phyloP scores from a whole-genome alignment of 1,284 basidiomycete genomes.

The Leccinum fallax region DNA sequence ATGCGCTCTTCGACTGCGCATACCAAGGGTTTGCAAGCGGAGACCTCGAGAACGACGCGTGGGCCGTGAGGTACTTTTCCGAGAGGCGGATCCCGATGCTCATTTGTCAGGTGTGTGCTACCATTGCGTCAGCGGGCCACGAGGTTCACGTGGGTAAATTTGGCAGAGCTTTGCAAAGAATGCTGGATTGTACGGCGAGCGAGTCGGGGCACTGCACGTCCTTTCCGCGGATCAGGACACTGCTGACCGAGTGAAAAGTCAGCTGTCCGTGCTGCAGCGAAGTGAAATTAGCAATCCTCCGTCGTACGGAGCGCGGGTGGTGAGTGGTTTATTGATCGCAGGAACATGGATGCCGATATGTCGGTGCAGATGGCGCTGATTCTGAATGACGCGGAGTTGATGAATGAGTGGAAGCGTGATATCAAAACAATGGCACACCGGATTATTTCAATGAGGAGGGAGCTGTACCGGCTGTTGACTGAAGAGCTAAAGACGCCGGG shows the following conservation, averaged over 20 bases:
- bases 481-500: slow-evolving; percentile 90
- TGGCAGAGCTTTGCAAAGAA: slow-evolving; percentile 93
- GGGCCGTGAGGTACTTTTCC: slow-evolving; percentile 80
- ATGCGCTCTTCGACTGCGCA: slow-evolving; percentile 93
- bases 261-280: slow-evolving; percentile 85
- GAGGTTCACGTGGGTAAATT: slow-evolving; percentile 14
- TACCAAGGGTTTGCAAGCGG: slow-evolving; percentile 95
- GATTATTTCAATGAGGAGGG: slow-evolving; percentile 88
- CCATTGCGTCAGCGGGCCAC: not conserved
- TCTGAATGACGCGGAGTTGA: slow-evolving; percentile 71
- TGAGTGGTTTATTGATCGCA: slow-evolving; percentile 38
- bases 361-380: slow-evolving; percentile 70
- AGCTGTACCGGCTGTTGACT: slow-evolving; percentile 78
- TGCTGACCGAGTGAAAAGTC: slow-evolving; percentile 76
- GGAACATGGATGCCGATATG: not conserved
- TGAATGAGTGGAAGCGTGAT: slow-evolving; percentile 88
- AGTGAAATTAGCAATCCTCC: slow-evolving; percentile 96
- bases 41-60: slow-evolving; percentile 75
- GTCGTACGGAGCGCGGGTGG: slow-evolving; percentile 86
- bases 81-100: slow-evolving; percentile 75
- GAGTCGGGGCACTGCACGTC: slow-evolving; percentile 84
- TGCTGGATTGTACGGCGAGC: slow-evolving; percentile 91
- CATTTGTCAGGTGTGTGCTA: slow-evolving; percentile 76
- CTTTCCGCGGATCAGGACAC: slow-evolving; percentile 64
- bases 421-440: slow-evolving; percentile 91